These are phyloP conservation scores for Penicillium fuscoglaucum DNA, from an alignment of 2,329 filamentous ascomycete genomes.

Conservation along the genomic window DNA sequence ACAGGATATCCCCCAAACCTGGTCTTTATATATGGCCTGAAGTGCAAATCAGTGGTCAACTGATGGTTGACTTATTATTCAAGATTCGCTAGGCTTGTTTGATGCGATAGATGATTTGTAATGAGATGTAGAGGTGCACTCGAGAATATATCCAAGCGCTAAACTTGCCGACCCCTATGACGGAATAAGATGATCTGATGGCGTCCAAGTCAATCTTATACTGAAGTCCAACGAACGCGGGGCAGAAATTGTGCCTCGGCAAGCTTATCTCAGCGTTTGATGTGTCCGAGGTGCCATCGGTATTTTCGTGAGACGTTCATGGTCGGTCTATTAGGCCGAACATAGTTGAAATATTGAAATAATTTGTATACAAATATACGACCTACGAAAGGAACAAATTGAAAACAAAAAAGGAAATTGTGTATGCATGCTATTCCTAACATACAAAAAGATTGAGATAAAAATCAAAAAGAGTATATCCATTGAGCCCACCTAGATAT, in stretches of 20 bases:
- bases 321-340: not conserved
- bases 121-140: not conserved
- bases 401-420: conserved; percentile 32
- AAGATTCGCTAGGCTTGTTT: not conserved
- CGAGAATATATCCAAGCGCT: not conserved
- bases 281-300: not conserved
- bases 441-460: conserved; percentile 32
- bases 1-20: not conserved
- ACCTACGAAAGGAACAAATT: conserved; percentile 2
- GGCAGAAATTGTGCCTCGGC: conserved; percentile 19
- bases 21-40: not conserved
- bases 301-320: too few relatives aligned
- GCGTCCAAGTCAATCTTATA: conserved; percentile 2
- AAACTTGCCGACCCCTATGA: not conserved
- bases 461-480: conserved; percentile 41
- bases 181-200: not conserved
- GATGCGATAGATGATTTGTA: not conserved
- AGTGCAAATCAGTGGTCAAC: not conserved
- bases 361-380: not conserved
- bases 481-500: conserved; percentile 40
- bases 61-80: not conserved
- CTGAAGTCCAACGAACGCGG: conserved; percentile 9
- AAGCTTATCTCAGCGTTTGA: conserved; percentile 24
- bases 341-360: not conserved
- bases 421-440: conserved; percentile 42